Percentiles rank a stretch among this genome's conserved stretches.
phyloP scores from a whole-genome alignment of 106 monocot genomes.

The Posidonia australis region DNA sequence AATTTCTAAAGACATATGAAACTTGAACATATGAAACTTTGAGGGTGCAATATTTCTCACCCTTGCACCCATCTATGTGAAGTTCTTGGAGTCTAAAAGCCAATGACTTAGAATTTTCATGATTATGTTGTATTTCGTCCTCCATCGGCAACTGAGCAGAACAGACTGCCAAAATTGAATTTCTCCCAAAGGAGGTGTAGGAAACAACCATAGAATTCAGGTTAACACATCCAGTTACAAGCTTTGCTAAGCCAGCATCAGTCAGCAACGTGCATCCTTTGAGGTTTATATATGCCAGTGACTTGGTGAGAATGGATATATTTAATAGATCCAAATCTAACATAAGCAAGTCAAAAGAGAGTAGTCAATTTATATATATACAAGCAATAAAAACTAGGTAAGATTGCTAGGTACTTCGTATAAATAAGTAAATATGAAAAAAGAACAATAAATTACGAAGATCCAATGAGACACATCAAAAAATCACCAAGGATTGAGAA shows the following conservation, averaged over 20 bases:
- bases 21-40: neutral
- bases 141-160: conserved; percentile 8
- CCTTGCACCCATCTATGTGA: conserved; percentile 62
- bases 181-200: conserved; percentile 52
- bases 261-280: conserved; percentile 49
- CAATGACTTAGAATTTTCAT: conserved; percentile 21
- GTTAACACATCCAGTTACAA: conserved; percentile 32
- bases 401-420: no score
- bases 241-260: conserved; percentile 54
- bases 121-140: neutral
- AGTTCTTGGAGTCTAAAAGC: conserved; percentile 47
- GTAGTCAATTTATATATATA: neutral
- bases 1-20: neutral
- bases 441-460: no score
- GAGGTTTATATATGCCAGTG: conserved; percentile 49
- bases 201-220: conserved; percentile 50
- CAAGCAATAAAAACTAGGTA: no score
- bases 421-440: no score
- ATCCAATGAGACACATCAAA: neutral
- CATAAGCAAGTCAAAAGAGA: conserved; percentile 7
- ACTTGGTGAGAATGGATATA: conserved; percentile 30
- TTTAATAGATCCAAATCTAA: conserved; percentile 45
- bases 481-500: no score
- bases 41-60: conserved; percentile 21
- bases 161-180: conserved; percentile 41